These are phyloP conservation scores for Calonectria crousiana DNA, from an alignment of 2,329 filamentous ascomycete genomes.

Conservation along the genomic window DNA sequence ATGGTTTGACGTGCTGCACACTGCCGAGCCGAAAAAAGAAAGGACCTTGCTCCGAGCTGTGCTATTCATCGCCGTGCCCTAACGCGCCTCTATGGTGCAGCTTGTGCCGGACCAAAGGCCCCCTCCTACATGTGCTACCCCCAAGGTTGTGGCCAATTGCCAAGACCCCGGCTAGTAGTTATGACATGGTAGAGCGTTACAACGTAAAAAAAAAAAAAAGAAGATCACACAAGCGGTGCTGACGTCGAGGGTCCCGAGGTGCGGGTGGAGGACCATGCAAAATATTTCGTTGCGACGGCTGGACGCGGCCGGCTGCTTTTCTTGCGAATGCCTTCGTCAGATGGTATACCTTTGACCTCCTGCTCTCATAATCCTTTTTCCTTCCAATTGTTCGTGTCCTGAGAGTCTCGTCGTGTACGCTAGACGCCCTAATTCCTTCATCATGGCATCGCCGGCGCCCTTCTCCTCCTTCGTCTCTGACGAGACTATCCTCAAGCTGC, in stretches of 20 bases:
- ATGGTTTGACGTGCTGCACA: conserved; percentile 13
- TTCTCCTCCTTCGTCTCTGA: conserved; percentile 42
- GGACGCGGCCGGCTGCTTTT: background rate
- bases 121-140: background rate
- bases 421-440: conserved; percentile 2
- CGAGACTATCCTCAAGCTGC: conserved; percentile 60
- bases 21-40: conserved; percentile 4
- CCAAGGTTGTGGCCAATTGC: background rate
- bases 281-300: conserved; percentile 7
- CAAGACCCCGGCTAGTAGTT: conserved; percentile 12
- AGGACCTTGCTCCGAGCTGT: background rate
- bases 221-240: background rate
- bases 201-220: background rate
- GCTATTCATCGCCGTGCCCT: background rate
- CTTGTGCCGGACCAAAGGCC: background rate
- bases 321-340: conserved; percentile 39
- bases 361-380: background rate
- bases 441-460: conserved; percentile 35
- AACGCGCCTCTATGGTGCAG: conserved; percentile 10
- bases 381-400: background rate
- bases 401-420: background rate
- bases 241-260: conserved; percentile 17
- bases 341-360: background rate
- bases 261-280: conserved; percentile 5
- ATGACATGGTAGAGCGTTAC: conserved; percentile 9